Base-by-base conservation (phyloP, 192 early-diverging fungal species). In the Gamsiella multidivaricata region DNA sequence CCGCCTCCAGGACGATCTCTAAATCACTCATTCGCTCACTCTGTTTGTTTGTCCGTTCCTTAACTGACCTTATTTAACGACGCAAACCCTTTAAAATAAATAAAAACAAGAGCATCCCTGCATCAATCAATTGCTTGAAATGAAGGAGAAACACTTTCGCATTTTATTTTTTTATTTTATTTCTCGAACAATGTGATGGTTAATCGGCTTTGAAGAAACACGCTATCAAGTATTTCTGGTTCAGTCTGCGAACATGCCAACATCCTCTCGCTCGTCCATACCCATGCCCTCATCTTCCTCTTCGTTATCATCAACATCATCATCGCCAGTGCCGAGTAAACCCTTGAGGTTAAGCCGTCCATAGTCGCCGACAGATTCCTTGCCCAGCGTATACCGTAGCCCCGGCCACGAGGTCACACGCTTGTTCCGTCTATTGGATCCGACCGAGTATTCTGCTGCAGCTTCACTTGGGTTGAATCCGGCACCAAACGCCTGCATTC, bases 1-100 rank as follows among this genome's bases (percentile, higher is more conserved):
- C 61, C 87, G 89, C 18, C 80, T 89, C 32, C 83, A 87, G 28
- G 80, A 89, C n/a, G 87, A 90, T 6, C 8, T 69, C 15, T 69
- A 67, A 37, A 33, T n/a, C n/a, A n/a, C n/a, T n/a, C n/a, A n/a
- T n/a, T n/a, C n/a, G n/a, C n/a, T n/a, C n/a, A n/a, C n/a, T n/a
- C n/a, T n/a, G n/a, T n/a, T n/a, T n/a, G n/a, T n/a, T n/a, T n/a
- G n/a, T n/a, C n/a, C n/a, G n/a, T n/a, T n/a, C n/a, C n/a, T n/a
- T n/a, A n/a, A n/a, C n/a, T n/a, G n/a, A n/a, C n/a, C n/a, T n/a
- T n/a, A n/a, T n/a, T n/a, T n/a, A n/a, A n/a, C n/a, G n/a, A n/a
- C n/a, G n/a, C n/a, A n/a, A n/a, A n/a, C n/a, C n/a, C n/a, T n/a
- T n/a, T n/a, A n/a, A n/a, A n/a, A n/a, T n/a, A n/a, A n/a, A n/a